phyloP scores from a whole-genome alignment of 164 flowering plant genomes.

The Echeveria elegans region DNA sequence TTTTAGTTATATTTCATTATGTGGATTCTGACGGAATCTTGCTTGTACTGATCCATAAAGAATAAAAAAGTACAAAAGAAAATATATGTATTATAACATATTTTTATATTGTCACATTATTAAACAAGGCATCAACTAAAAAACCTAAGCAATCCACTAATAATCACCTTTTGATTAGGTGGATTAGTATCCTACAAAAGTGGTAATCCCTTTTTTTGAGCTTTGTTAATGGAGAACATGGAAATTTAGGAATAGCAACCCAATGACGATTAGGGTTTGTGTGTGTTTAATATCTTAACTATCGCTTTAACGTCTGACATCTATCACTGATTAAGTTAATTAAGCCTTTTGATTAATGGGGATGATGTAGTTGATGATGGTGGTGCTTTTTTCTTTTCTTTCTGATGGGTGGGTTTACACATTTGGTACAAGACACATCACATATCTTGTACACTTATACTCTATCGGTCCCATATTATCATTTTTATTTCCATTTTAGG shows the following conservation, averaged over 20 bases:
- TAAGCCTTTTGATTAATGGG: background rate
- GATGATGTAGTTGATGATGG: background rate
- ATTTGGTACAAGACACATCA: no score
- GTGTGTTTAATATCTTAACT: background rate
- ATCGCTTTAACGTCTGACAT: background rate
- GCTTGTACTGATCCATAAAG: no score
- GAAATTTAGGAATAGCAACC: background rate
- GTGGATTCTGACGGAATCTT: no score
- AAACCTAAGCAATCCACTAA: background rate
- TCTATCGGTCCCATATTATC: no score
- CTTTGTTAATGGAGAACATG: background rate
- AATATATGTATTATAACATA: no score
- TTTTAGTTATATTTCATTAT: no score
- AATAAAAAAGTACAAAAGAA: no score
- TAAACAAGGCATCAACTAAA: conserved; percentile 1
- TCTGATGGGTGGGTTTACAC: no score
- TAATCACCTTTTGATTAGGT: background rate
- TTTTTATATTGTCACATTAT: no score
- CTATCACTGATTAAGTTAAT: background rate
- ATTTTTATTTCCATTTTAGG: no score
- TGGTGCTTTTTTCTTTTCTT: no score
- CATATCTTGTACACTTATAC: no score
- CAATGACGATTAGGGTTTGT: background rate
- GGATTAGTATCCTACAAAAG: background rate
- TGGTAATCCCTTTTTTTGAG: background rate